Base-by-base conservation (phyloP, 2,329 filamentous ascomycete genomes). In the Coniochaeta sp. region DNA sequence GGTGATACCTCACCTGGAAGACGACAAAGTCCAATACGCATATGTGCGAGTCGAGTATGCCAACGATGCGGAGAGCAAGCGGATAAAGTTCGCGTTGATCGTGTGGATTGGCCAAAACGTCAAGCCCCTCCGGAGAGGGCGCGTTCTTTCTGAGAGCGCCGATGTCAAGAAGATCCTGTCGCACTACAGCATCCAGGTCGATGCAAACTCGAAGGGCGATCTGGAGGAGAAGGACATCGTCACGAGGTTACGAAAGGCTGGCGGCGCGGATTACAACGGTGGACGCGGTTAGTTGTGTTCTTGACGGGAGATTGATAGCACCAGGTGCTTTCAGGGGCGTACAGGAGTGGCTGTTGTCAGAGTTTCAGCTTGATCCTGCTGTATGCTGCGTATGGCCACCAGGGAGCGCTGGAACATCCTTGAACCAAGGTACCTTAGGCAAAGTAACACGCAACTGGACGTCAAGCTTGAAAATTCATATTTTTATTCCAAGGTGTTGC, bases 181-280 rank as follows among this genome's bases (percentile, higher is more conserved):
- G n/a, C 86, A 88, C 69, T 84, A 88, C 70, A 86, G 83, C 70
- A 81, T 89, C 62, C 80, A 85, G 68, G 78, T 89, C 57, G 84
- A 88, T 67, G 84, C 85, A 2, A 75, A 78, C 62, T 84, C 88
- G 66, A 79, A 75, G 72, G 73, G 74, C 30, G 87, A 90, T 68
- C 71, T 90, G 59, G 80, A 83, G 19, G 83, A 86, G 73, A 74
- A 76, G 63, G 84, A 87, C 22, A 80, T 90, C 58, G 83, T 89
- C 17, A 71, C 79, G 62, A 75, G 81, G 68, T 72, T 89, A 73
- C 76, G 87, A 71, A 87, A 83, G 75, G 86, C 83, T 4, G 87
- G 87, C 59, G 87, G 87, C 34, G 87, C 87, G 17, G 87, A 89
- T 72, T 90, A 89, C 79, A 87, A 89, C 68, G 85, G 86, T 8